Evolutionary conservation across 1,284 basidiomycete species (phyloP).

Genomic region (Sporisorium graminicola): DNA sequence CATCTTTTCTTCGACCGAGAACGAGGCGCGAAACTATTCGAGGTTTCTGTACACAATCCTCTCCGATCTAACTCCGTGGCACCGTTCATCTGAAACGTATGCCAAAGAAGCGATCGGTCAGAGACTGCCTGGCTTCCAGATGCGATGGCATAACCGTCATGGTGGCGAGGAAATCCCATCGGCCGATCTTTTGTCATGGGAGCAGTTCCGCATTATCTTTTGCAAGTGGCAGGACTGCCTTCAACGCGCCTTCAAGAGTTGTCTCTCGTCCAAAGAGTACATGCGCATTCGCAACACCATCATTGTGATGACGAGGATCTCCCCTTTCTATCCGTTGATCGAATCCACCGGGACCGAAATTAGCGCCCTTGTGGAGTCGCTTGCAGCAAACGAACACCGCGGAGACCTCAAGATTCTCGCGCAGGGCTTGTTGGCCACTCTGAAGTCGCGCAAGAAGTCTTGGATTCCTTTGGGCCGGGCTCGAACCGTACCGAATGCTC

Average conservation of each 20-base stretch:
- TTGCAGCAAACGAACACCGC: slow-evolving; percentile 55
- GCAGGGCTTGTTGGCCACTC: slow-evolving; percentile 65
- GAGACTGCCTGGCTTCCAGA: slow-evolving; percentile 65
- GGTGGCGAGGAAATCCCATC: slow-evolving; percentile 70
- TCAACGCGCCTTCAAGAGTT: slow-evolving; percentile 61
- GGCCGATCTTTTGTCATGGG: slow-evolving; percentile 78
- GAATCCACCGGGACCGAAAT: slow-evolving; percentile 58
- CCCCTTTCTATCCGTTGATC: slow-evolving; percentile 59
- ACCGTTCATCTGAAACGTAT: slow-evolving; percentile 75
- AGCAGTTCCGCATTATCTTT: slow-evolving; percentile 78
- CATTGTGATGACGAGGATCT: slow-evolving; percentile 65
- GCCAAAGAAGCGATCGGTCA: slow-evolving; percentile 71
- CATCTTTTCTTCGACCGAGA: slow-evolving; percentile 92
- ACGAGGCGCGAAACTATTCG: slow-evolving; percentile 92
- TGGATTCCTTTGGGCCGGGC: slow-evolving; percentile 54
- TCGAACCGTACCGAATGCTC: slow-evolving; percentile 29
- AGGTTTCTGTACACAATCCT: slow-evolving; percentile 82
- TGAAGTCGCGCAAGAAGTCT: slow-evolving; percentile 56
- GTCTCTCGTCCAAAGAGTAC: slow-evolving; percentile 63
- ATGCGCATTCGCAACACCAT: slow-evolving; percentile 68
- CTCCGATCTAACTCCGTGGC: slow-evolving; percentile 82
- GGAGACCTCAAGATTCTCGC: slow-evolving; percentile 67
- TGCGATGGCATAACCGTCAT: slow-evolving; percentile 54
- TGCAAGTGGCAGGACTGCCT: slow-evolving; percentile 86
- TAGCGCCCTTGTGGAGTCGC: slow-evolving; percentile 43